These are phyloP conservation scores for Neofusicoccum laricinum DNA, from an alignment of 2,329 filamentous ascomycete genomes.

Conservation along the genomic window DNA sequence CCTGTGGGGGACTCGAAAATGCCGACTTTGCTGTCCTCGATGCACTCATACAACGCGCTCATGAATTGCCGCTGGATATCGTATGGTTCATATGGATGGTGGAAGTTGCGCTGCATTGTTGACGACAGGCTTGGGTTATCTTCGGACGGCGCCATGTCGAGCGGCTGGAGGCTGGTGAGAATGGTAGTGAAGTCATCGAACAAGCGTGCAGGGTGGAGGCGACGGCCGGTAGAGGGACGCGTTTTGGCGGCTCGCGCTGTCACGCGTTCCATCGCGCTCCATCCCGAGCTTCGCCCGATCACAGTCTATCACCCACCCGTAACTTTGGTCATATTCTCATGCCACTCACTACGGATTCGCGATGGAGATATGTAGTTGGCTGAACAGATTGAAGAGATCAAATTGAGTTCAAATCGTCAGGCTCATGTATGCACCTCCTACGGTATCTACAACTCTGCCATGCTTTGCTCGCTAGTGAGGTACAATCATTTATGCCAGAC, in stretches of 20 bases:
- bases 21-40: slow-evolving; percentile 76
- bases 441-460: no score
- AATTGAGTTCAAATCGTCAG: no score
- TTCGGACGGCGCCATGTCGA: neutral
- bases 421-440: no score
- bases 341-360: neutral
- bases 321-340: no score
- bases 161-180: neutral
- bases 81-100: slow-evolving; percentile 86
- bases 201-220: neutral
- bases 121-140: neutral
- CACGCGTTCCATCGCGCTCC: neutral
- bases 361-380: no score
- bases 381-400: no score
- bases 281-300: neutral
- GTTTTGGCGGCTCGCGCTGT: slow-evolving; percentile 1
- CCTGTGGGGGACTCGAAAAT: slow-evolving; percentile 95
- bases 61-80: slow-evolving; percentile 87
- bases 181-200: neutral
- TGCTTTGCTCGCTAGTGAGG: no score
- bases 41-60: slow-evolving; percentile 73
- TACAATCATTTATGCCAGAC: slow-evolving; percentile 32
- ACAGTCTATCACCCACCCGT: no score
- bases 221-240: neutral
- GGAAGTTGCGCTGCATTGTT: slow-evolving; percentile 58